A percentile compares a stretch with the other conserved stretches of the same genome.
Evolutionary conservation across 2,329 filamentous ascomycete species (phyloP).

Genomic region (Alternaria atra): DNA sequence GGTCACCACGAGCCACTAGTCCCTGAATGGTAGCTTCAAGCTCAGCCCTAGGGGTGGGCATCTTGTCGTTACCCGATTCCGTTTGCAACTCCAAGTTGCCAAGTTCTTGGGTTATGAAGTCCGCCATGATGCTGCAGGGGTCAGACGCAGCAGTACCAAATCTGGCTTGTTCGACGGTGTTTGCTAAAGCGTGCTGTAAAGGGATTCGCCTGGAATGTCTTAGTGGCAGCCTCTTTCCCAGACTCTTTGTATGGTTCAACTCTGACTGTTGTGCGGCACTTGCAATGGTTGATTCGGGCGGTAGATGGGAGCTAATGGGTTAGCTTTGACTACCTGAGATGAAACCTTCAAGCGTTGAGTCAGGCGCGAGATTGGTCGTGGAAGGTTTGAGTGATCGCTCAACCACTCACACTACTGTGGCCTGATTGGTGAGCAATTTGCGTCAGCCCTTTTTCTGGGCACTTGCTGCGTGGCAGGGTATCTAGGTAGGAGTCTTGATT

Average conservation of each 20-base stretch:
- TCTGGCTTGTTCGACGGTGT: background rate
- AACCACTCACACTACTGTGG: background rate
- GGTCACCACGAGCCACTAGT: constrained; percentile 51
- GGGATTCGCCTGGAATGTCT: background rate
- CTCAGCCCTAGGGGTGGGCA: constrained; percentile 18
- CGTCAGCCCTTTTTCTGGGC: background rate
- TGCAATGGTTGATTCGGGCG: too few species aligned
- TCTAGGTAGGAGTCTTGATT: constrained; percentile 1
- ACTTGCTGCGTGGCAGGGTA: background rate
- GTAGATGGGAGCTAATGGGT: background rate
- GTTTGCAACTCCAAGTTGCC: constrained; percentile 20
- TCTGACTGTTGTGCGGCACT: too few species aligned
- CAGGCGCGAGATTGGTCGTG: background rate
- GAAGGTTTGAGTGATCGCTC: background rate
- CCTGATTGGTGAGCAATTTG: background rate
- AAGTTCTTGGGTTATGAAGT: constrained; percentile 21
- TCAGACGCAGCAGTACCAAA: background rate
- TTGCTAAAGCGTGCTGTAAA: background rate
- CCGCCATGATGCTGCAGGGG: constrained; percentile 21
- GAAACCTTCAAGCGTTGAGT: background rate
- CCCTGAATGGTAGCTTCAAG: constrained; percentile 38
- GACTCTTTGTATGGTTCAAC: too few species aligned
- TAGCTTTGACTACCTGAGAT: background rate
- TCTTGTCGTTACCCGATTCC: constrained; percentile 12
- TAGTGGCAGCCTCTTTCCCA: too few species aligned